Evolutionary conservation across 306 rosid genomes (phyloP).

Genomic region (Quercus parvula): DNA sequence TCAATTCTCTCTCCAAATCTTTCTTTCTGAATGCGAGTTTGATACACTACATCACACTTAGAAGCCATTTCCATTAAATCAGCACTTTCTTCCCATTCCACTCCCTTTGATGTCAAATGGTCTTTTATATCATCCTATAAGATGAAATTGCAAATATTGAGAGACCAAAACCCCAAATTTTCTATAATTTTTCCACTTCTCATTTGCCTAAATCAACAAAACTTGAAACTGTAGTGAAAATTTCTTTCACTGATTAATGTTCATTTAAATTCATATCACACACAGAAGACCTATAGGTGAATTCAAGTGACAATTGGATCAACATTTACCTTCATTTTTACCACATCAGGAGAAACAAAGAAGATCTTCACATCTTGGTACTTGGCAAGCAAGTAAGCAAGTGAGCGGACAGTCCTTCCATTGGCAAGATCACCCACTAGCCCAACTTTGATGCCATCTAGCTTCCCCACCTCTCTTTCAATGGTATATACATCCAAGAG

Average conservation of each 20-base stretch:
- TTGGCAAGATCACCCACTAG: slow-evolving; percentile 90
- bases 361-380: slow-evolving; percentile 67
- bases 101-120: slow-evolving; percentile 58
- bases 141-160: neutral
- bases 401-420: slow-evolving; percentile 87
- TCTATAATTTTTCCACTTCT: neutral
- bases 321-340: slow-evolving; percentile 74
- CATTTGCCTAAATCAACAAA: neutral
- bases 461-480: slow-evolving; percentile 73
- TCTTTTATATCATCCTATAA: slow-evolving; percentile 82
- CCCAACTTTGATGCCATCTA: slow-evolving; percentile 75
- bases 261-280: neutral
- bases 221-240: neutral
- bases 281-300: neutral
- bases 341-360: slow-evolving; percentile 77
- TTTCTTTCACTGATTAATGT: neutral
- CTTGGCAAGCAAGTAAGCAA: slow-evolving; percentile 82
- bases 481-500: slow-evolving; percentile 81
- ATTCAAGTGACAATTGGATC: neutral
- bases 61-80: slow-evolving; percentile 80
- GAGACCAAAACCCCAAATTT: neutral
- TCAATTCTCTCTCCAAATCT: slow-evolving; percentile 77
- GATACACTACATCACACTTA: slow-evolving; percentile 81
- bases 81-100: slow-evolving; percentile 82
- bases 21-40: slow-evolving; percentile 86